Conservation (phyloP, 306 rosid species). For the Dryas drummondii region DNA sequence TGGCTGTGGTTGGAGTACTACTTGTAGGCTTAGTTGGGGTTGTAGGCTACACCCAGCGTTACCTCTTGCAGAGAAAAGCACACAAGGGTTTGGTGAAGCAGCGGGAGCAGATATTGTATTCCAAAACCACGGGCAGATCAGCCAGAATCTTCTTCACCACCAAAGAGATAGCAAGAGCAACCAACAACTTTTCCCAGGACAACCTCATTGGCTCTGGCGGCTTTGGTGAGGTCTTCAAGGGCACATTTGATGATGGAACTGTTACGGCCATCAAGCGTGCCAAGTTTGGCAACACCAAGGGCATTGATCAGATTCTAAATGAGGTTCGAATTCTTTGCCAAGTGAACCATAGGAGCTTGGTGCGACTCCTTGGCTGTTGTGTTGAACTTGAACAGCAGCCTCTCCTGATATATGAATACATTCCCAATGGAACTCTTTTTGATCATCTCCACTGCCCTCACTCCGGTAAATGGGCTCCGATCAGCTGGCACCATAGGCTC, state of each 20-base stretch:
- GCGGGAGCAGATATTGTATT: constrained; percentile 22
- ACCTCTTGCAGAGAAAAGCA: constrained; percentile 13
- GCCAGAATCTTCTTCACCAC: constrained; percentile 45
- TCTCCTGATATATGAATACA: constrained; percentile 38
- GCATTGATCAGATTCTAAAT: constrained; percentile 51
- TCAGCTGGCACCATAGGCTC: constrained; percentile 47
- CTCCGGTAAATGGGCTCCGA: constrained; percentile 6
- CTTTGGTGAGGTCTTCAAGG: constrained; percentile 54
- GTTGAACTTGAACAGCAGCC: constrained; percentile 43
- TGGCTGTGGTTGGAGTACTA: constrained; percentile 26
- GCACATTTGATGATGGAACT: constrained; percentile 44
- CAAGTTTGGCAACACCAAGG: constrained; percentile 46
- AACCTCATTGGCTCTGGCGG: constrained; percentile 45
- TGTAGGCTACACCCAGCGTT: constrained; percentile 28
- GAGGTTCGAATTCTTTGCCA: constrained; percentile 57
- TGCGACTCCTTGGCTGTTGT: constrained; percentile 53
- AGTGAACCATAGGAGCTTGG: constrained; percentile 55
- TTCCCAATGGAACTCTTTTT: constrained; percentile 53
- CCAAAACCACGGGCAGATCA: constrained; percentile 39
- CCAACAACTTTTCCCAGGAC: constrained; percentile 50
- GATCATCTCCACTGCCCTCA: constrained; percentile 41
- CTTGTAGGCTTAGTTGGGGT: constrained; percentile 20
- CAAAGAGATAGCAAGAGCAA: constrained; percentile 47
- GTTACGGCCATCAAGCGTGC: constrained; percentile 43
- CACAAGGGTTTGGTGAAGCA: constrained; percentile 17